Conservation (phyloP, 2,329 filamentous ascomycete species). For the Geosmithia flava region DNA sequence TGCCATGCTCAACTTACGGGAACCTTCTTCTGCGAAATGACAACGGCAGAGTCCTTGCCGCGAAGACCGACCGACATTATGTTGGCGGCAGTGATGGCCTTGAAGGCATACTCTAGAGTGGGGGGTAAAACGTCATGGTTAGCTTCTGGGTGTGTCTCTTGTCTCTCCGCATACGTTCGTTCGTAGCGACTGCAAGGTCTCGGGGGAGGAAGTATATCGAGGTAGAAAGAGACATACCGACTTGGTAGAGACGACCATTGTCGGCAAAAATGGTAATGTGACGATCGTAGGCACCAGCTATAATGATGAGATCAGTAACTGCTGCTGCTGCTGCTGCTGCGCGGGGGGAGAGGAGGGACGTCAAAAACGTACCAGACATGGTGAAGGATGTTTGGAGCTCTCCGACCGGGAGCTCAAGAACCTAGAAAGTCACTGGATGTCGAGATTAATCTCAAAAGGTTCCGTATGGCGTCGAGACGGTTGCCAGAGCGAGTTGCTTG, state of each 20-base stretch:
- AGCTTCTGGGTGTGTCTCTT: conserved; percentile 4
- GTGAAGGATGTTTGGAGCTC: background rate
- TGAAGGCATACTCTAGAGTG: conserved; percentile 93
- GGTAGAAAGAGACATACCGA: conserved; percentile 54
- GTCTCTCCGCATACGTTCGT: background rate
- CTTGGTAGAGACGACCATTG: conserved; percentile 97
- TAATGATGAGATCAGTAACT: conserved; percentile 2
- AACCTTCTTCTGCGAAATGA: conserved; percentile 98
- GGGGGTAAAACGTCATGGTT: conserved; percentile 5
- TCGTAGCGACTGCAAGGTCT: background rate
- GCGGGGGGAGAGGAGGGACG: conserved; percentile 1
- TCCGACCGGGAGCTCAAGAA: background rate
- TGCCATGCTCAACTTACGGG: conserved; percentile 82
- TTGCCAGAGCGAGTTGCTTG: background rate
- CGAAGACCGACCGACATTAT: conserved; percentile 95
- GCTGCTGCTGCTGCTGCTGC: no score
- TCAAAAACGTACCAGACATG: conserved; percentile 37
- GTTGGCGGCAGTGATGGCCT: conserved; percentile 97
- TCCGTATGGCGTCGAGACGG: background rate
- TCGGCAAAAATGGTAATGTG: conserved; percentile 99
- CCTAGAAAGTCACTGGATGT: background rate
- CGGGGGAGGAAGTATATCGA: background rate
- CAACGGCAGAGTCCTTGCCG: conserved; percentile 94
- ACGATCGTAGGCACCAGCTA: conserved; percentile 56
- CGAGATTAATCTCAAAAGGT: background rate